Base-by-base conservation (phyloP, 2,329 filamentous ascomycete genomes). In the Fusarium armeniacum region DNA sequence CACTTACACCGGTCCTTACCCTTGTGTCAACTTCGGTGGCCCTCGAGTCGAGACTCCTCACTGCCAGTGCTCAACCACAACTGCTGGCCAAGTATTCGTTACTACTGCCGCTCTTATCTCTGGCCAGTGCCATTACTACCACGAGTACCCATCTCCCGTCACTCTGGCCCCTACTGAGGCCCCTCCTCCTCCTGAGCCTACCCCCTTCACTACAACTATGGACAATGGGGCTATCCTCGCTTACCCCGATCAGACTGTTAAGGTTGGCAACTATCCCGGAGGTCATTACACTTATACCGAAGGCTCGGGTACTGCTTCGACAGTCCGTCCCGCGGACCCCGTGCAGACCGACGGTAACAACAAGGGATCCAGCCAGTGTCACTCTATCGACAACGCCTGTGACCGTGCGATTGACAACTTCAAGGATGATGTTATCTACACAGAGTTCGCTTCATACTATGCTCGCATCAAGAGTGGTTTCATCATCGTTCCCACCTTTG, bases 21-120 rank as follows among this genome's bases (percentile, higher is more conserved):
- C 57, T n/a, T 69, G 65, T 20, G 56, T 61, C 24, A 67, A 67
- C 53, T 46, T 53, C 10, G 68, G 68, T 1, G 68, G 68, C 15
- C 68, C 68, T 28, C 33, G 43, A 2, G 62, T 71, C 2, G 43
- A 59, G 2, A 64, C 68, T 4, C 59, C 62, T 11, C 68, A 71
- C 46, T 71, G 66, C 24, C 41, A 63, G 13, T 71, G 66, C 20
- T 62, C 62, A 2, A 69, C 62, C 7, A 67, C 66, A 18, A 38
- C 33, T 16, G 47, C 33, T 16, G 62, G 62, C 3, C 67, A 70
- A 33, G 44, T 44, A 7, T 69, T 66, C 44, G 51, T 55, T 6
- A 57, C 67, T 32, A 58, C 50, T 2, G 67, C 58, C 18, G 36
- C 67, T 33, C 65, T 66, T 3, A 58, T 70, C 40, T 62, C 62